Percentiles rank a stretch among this genome's conserved stretches.
phyloP scores from a whole-genome alignment of 1,284 basidiomycete species.

The Sphaerobolus stellatus region DNA sequence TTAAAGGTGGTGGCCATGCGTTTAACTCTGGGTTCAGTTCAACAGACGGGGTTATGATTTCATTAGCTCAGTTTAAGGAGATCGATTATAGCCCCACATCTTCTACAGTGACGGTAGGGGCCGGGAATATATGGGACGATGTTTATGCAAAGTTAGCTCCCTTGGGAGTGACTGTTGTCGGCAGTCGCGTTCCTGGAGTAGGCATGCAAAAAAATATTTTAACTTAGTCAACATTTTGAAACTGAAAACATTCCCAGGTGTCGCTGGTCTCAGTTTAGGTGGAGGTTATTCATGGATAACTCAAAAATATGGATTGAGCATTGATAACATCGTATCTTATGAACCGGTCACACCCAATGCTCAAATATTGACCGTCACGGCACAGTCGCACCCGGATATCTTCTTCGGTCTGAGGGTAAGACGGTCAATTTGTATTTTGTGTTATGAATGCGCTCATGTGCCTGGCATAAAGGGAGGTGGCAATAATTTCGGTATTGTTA shows the following conservation, averaged over 20 bases:
- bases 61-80: slow-evolving; percentile 21
- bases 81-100: slow-evolving; percentile 13
- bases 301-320: slow-evolving; percentile 20
- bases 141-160: slow-evolving; percentile 21
- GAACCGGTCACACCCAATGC: slow-evolving; percentile 23
- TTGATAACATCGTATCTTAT: slow-evolving; percentile 20
- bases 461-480: slow-evolving; percentile 6
- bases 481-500: slow-evolving; percentile 14
- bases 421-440: too few species aligned
- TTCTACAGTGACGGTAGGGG: slow-evolving; percentile 16
- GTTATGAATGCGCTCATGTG: too few species aligned
- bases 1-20: slow-evolving; percentile 25
- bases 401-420: slow-evolving; percentile 37
- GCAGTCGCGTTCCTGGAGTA: slow-evolving; percentile 21
- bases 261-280: neutral
- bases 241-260: neutral
- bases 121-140: slow-evolving; percentile 23
- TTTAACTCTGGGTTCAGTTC: slow-evolving; percentile 22
- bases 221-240: too few species aligned
- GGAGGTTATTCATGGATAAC: slow-evolving; percentile 24
- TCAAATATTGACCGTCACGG: slow-evolving; percentile 17
- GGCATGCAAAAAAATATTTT: slow-evolving; percentile 12
- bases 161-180: slow-evolving; percentile 19
- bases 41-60: slow-evolving; percentile 24
- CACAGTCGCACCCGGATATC: slow-evolving; percentile 33